These are phyloP conservation scores for Hypoxylon subgilvum DNA, from an alignment of 495 filamentous ascomycete species.

Conservation along the genomic window DNA sequence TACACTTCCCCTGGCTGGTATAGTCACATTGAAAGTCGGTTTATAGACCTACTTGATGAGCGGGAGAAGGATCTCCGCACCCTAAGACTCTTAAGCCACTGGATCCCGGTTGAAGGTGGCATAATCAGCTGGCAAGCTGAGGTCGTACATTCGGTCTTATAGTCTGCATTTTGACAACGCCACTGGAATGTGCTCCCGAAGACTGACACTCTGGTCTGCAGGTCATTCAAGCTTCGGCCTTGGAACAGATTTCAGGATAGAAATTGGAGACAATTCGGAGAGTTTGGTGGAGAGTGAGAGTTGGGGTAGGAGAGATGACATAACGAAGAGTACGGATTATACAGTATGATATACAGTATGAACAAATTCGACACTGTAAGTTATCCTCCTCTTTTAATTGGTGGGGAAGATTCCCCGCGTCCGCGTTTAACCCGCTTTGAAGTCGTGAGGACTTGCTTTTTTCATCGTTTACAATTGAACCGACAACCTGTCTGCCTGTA, in stretches of 20 bases:
- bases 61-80: conserved; percentile 27
- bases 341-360: too few species aligned
- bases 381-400: conserved; percentile 27
- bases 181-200: conserved; percentile 8
- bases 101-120: conserved; percentile 1
- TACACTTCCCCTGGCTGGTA: conserved; percentile 9
- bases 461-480: conserved; percentile 26
- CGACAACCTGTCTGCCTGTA: conserved; percentile 10
- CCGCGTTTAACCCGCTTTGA: too few species aligned
- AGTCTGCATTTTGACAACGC: background rate
- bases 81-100: conserved; percentile 1
- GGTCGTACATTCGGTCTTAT: background rate
- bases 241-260: conserved; percentile 6
- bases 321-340: background rate
- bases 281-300: conserved; percentile 15
- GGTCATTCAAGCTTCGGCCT: background rate
- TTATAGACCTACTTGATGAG: conserved; percentile 1
- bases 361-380: too few species aligned
- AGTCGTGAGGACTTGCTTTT: background rate
- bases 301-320: background rate
- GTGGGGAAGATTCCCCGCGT: conserved; percentile 39
- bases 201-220: background rate
- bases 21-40: conserved; percentile 14
- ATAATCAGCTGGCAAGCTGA: too few species aligned
- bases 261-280: conserved; percentile 27